Evolutionary conservation across 2,329 filamentous ascomycete species (phyloP).

Genomic region (Sarocladium kiliense): DNA sequence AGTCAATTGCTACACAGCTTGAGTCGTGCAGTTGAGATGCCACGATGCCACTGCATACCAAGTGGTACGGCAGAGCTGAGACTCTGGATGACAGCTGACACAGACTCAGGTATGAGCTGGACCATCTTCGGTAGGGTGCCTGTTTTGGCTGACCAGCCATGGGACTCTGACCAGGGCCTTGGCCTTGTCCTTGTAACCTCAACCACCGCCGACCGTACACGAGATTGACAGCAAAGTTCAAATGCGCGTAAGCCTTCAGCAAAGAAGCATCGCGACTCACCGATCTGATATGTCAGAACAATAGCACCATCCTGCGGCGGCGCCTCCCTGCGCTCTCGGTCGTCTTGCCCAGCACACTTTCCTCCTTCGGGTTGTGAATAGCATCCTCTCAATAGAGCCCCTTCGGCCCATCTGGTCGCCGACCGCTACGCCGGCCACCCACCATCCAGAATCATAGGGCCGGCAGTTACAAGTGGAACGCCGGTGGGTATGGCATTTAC

Average conservation of each 20-base stretch:
- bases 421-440: neutral
- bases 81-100: neutral
- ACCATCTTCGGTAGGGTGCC: neutral
- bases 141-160: neutral
- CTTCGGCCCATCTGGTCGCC: neutral
- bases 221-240: neutral
- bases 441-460: neutral
- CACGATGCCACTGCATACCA: neutral
- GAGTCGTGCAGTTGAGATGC: neutral
- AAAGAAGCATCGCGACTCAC: neutral
- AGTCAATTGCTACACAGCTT: neutral
- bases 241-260: neutral
- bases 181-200: too few relatives aligned
- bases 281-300: neutral
- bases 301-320: neutral
- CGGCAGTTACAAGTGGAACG: neutral
- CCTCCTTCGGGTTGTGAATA: slow-evolving; percentile 8
- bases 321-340: neutral
- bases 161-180: neutral
- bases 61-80: neutral
- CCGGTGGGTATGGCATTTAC: neutral
- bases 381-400: slow-evolving; percentile 4
- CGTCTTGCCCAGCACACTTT: neutral
- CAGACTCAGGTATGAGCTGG: neutral
- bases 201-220: too few relatives aligned